phyloP scores from a whole-genome alignment of 1,139 yeast species.

The Candida anutae region DNA sequence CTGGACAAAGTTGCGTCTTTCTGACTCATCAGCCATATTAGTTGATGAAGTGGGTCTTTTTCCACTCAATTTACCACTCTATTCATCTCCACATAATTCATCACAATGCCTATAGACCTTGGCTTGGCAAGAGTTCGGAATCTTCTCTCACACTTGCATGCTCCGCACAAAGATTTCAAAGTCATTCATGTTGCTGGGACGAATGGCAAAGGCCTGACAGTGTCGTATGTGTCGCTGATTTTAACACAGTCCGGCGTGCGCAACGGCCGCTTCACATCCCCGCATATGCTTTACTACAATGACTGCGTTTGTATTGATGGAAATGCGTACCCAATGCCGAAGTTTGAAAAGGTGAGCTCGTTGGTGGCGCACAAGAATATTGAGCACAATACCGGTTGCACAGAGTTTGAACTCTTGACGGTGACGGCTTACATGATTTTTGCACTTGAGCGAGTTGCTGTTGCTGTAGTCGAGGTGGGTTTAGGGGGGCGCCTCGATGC shows the following conservation, averaged over 20 bases:
- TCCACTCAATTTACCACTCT: neutral
- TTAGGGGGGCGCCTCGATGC: slow-evolving; percentile 86
- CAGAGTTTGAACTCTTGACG: slow-evolving; percentile 81
- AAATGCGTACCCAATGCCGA: slow-evolving; percentile 37
- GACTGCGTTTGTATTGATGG: slow-evolving; percentile 71
- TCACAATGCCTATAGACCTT: slow-evolving; percentile 39
- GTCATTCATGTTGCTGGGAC: slow-evolving; percentile 89
- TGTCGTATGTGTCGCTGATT: slow-evolving; percentile 66
- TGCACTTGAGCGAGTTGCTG: slow-evolving; percentile 46
- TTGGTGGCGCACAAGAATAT: slow-evolving; percentile 29
- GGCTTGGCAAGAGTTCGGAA: slow-evolving; percentile 57
- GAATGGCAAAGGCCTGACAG: slow-evolving; percentile 89
- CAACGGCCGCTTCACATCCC: slow-evolving; percentile 81
- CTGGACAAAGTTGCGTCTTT: slow-evolving; percentile 32
- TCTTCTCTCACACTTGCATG: slow-evolving; percentile 54
- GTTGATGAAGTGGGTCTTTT: neutral
- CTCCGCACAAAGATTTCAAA: slow-evolving; percentile 57
- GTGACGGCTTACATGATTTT: slow-evolving; percentile 79
- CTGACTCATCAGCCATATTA: too few relatives aligned
- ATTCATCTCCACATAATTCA: too few relatives aligned
- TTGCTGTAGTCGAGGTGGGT: slow-evolving; percentile 85
- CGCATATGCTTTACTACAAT: slow-evolving; percentile 65
- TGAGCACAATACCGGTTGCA: slow-evolving; percentile 47
- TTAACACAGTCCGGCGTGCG: slow-evolving; percentile 40
- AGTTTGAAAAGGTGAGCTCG: slow-evolving; percentile 40